A percentile compares a stretch with the other conserved stretches of the same genome.
phyloP scores from a whole-genome alignment of 2,329 filamentous ascomycete species.

The Colletotrichum zoysiae region DNA sequence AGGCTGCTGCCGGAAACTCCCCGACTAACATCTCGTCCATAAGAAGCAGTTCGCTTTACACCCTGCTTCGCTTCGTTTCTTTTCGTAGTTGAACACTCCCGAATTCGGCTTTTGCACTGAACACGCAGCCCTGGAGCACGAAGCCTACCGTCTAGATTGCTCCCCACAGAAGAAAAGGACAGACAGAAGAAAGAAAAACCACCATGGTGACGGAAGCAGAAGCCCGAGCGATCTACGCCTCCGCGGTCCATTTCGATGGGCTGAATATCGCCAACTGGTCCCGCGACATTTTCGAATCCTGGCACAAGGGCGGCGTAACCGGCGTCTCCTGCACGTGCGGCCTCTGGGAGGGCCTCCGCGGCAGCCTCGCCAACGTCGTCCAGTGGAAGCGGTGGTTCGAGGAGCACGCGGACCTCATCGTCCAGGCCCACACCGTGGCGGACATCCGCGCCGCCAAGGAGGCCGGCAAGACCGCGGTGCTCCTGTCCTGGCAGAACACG shows the following conservation, averaged over 20 bases:
- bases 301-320: constrained; percentile 54
- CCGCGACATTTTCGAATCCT: constrained; percentile 55
- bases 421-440: constrained; percentile 52
- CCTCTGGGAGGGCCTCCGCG: constrained; percentile 55
- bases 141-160: background rate
- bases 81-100: background rate
- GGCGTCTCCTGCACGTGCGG: constrained; percentile 57
- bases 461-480: constrained; percentile 52
- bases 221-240: constrained; percentile 52
- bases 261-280: constrained; percentile 57
- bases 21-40: background rate
- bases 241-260: constrained; percentile 55
- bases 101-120: background rate
- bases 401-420: constrained; percentile 54
- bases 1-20: background rate
- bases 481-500: constrained; percentile 57
- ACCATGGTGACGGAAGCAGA: constrained; percentile 49
- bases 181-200: background rate
- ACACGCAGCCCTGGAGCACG: background rate
- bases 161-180: background rate
- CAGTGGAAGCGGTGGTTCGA: constrained; percentile 59
- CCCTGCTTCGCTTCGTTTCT: background rate
- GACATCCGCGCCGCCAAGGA: constrained; percentile 54
- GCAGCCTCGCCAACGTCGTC: constrained; percentile 54
- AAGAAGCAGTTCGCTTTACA: background rate